Percentiles rank a stretch among this genome's conserved stretches.
These are phyloP conservation scores for Alternaria alternata DNA, from an alignment of 2,329 filamentous ascomycete species.

Conservation along the genomic window DNA sequence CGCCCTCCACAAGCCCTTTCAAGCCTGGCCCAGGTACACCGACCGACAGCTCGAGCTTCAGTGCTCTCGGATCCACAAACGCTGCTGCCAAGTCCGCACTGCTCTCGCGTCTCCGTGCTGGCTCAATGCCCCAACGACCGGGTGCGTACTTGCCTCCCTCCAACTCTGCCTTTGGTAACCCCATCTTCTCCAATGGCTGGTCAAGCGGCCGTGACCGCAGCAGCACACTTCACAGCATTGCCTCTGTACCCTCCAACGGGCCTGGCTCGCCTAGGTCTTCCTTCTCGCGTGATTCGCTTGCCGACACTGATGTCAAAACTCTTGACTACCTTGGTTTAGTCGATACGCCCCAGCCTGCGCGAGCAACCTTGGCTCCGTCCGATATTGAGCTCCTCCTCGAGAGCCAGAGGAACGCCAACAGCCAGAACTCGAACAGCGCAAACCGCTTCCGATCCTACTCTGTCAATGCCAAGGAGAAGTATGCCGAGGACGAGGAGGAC, in stretches of 20 bases:
- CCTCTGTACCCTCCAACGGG: slow-evolving; percentile 85
- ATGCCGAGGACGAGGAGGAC: slow-evolving; percentile 86
- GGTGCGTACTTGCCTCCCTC: slow-evolving; percentile 65
- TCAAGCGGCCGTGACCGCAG: slow-evolving; percentile 80
- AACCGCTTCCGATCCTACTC: slow-evolving; percentile 97
- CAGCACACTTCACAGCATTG: slow-evolving; percentile 87
- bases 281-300: slow-evolving; percentile 83
- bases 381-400: slow-evolving; percentile 60
- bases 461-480: slow-evolving; percentile 98
- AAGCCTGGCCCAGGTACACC: slow-evolving; percentile 66
- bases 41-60: slow-evolving; percentile 43
- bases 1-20: slow-evolving; percentile 87
- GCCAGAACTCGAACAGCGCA: slow-evolving; percentile 68
- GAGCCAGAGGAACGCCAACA: slow-evolving; percentile 64
- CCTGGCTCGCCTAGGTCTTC: slow-evolving; percentile 86
- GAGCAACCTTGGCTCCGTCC: slow-evolving; percentile 74
- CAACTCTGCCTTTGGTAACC: slow-evolving; percentile 80
- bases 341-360: slow-evolving; percentile 85
- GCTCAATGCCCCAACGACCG: slow-evolving; percentile 90
- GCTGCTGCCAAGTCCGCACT: slow-evolving; percentile 71
- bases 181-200: slow-evolving; percentile 89
- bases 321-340: slow-evolving; percentile 95
- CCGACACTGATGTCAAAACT: slow-evolving; percentile 89
- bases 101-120: slow-evolving; percentile 85
- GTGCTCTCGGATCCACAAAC: slow-evolving; percentile 59